phyloP scores from a whole-genome alignment of 2,329 filamentous ascomycete species.

The Pseudogymnoascus sp. region DNA sequence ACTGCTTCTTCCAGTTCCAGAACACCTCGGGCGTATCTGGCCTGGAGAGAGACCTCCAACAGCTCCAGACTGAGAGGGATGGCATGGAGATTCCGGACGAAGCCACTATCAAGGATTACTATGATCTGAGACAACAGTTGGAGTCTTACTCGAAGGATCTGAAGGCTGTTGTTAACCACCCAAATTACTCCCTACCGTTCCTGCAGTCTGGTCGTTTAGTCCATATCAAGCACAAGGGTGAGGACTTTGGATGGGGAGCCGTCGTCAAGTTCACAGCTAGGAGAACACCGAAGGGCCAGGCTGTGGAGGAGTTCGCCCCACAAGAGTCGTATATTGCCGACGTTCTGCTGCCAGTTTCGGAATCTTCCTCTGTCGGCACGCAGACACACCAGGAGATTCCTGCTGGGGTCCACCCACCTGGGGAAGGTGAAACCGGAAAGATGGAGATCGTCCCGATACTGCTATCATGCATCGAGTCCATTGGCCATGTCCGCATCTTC shows the following conservation, averaged over 20 bases:
- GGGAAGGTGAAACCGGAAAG: slow-evolving; percentile 56
- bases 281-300: slow-evolving; percentile 55
- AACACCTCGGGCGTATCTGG: slow-evolving; percentile 80
- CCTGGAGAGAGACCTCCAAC: slow-evolving; percentile 74
- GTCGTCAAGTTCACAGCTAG: slow-evolving; percentile 67
- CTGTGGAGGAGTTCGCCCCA: slow-evolving; percentile 58
- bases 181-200: slow-evolving; percentile 76
- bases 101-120: slow-evolving; percentile 85
- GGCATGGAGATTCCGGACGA: slow-evolving; percentile 77
- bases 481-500: slow-evolving; percentile 78
- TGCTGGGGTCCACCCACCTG: slow-evolving; percentile 51
- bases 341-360: slow-evolving; percentile 62
- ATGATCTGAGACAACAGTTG: slow-evolving; percentile 78
- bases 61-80: slow-evolving; percentile 68
- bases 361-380: slow-evolving; percentile 40
- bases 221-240: slow-evolving; percentile 68
- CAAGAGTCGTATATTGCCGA: slow-evolving; percentile 80
- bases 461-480: slow-evolving; percentile 74
- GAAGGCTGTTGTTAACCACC: slow-evolving; percentile 84
- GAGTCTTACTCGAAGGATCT: slow-evolving; percentile 81
- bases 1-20: slow-evolving; percentile 97
- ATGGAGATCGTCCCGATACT: slow-evolving; percentile 83
- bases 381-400: slow-evolving; percentile 60
- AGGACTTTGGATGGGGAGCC: slow-evolving; percentile 92
- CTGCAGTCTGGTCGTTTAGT: slow-evolving; percentile 83